Evolutionary conservation across 768 basidiomycete genomes (phyloP), one percentile per base, ranked within the genome.

Genomic region (Leccinum subtestaceum): DNA sequence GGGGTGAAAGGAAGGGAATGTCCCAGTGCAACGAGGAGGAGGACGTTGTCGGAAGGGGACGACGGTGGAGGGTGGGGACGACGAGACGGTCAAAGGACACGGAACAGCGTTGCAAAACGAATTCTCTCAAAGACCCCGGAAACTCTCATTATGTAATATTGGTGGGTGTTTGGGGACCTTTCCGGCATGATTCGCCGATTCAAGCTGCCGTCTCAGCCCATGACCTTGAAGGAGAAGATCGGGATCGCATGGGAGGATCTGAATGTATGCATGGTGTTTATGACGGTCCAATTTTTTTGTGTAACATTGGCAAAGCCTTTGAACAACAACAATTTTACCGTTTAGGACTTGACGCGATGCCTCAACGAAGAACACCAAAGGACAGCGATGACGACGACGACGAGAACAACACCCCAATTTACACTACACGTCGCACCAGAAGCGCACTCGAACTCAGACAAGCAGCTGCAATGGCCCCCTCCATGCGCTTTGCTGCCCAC

Each of bases 41-140:
- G 66, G 63, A 57, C 7, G 65, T 53, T 65, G 62, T 56, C 52
- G 19, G 46, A 63, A 29, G 29, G 64, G 51, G 61, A 61, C 68
- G 67, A 63, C 64, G 67, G 57, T 45, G 66, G 60, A 55, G 63
- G 68, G 68, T 64, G 67, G 66, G 66, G 56, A 65, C 61, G 66
- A 65, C 68, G 68, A 59, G 65, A 72, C 71, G 60, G 66, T 64
- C 65, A 54, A 70, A 67, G 65, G 65, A 62, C 68, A 68, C 59
- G 56, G 52, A 40, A 56, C 62, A 65, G 71, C 69, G 70, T 74
- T 74, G 71, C 71, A 74, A 66, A 72, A 71, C 60, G 38, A 66
- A 69, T 69, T 72, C 71, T 74, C 72, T 36, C 72, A 71, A 72
- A 70, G 72, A 74, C 73, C 65, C 68, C 62, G 47, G 7, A 34